A percentile compares a stretch with the other conserved stretches of the same genome.
phyloP scores from a whole-genome alignment of 2,329 filamentous ascomycete species.

The Cladophialophora bantiana region DNA sequence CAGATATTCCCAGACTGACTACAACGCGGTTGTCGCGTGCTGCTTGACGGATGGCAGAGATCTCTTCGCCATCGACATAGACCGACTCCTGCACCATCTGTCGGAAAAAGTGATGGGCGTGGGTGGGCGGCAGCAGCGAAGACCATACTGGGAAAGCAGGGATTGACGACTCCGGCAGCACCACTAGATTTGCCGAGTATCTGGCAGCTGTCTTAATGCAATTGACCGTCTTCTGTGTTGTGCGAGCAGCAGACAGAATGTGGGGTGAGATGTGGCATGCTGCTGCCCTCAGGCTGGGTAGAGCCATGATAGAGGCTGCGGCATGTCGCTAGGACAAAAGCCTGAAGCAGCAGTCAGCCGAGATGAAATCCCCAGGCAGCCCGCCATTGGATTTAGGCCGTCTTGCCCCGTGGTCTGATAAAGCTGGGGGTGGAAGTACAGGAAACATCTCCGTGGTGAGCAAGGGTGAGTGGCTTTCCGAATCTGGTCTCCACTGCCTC shows the following conservation, averaged over 20 bases:
- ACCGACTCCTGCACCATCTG: slow-evolving; percentile 56
- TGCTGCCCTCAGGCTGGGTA: slow-evolving; percentile 41
- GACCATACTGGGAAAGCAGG: slow-evolving; percentile 63
- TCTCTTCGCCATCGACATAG: slow-evolving; percentile 56
- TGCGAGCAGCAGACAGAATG: slow-evolving; percentile 56
- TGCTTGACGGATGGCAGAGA: slow-evolving; percentile 50
- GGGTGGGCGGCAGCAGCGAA: slow-evolving; percentile 54
- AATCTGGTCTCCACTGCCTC: slow-evolving; percentile 26
- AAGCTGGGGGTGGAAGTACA: background rate
- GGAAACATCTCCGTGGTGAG: background rate
- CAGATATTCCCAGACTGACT: slow-evolving; percentile 60
- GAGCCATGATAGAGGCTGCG: slow-evolving; percentile 38
- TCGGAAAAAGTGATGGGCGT: slow-evolving; percentile 57
- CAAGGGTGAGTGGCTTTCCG: background rate
- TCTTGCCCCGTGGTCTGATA: slow-evolving; percentile 14
- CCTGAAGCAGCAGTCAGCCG: slow-evolving; percentile 14
- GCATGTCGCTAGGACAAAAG: background rate
- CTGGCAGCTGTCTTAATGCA: slow-evolving; percentile 55
- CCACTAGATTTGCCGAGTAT: slow-evolving; percentile 57
- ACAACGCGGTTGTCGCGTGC: slow-evolving; percentile 50
- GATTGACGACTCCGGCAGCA: slow-evolving; percentile 63
- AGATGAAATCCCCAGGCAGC: background rate
- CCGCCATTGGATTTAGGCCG: too few relatives aligned
- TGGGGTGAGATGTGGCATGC: slow-evolving; percentile 52
- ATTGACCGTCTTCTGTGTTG: slow-evolving; percentile 56